phyloP scores from a whole-genome alignment of 2,329 filamentous ascomycete species.

The Beauveria rudraprayagi region DNA sequence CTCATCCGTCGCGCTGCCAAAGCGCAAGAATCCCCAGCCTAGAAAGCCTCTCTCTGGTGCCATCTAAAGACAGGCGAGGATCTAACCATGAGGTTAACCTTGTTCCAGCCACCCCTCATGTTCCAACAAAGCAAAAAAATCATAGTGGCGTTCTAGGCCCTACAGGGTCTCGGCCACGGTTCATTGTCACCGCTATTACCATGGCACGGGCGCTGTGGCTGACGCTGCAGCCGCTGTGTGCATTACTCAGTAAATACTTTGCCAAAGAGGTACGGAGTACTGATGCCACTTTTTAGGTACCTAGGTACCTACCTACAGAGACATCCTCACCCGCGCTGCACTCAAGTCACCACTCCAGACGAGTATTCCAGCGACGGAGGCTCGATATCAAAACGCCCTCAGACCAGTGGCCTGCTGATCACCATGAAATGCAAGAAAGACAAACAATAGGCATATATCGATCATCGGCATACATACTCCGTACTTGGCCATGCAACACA shows the following conservation, averaged over 20 bases:
- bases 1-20: too few species aligned
- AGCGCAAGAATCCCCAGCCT: background rate
- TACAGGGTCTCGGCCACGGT: background rate
- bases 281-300: too few species aligned
- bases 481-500: too few species aligned
- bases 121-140: background rate
- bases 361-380: too few species aligned
- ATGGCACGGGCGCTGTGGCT: background rate
- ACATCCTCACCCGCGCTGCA: background rate
- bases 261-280: background rate
- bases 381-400: background rate
- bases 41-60: background rate
- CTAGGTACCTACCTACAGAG: too few species aligned
- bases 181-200: constrained; percentile 3
- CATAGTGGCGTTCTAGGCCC: background rate
- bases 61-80: constrained; percentile 5
- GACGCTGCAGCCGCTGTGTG: background rate
- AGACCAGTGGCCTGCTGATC: too few species aligned
- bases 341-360: background rate
- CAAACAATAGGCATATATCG: too few species aligned
- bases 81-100: constrained; percentile 12
- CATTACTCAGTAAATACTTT: too few species aligned
- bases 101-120: background rate
- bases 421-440: too few species aligned
- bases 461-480: too few species aligned